A percentile compares a stretch with the other conserved stretches of the same genome.
phyloP scores from a whole-genome alignment of 208 protist species.

The Porcisia deanei region DNA sequence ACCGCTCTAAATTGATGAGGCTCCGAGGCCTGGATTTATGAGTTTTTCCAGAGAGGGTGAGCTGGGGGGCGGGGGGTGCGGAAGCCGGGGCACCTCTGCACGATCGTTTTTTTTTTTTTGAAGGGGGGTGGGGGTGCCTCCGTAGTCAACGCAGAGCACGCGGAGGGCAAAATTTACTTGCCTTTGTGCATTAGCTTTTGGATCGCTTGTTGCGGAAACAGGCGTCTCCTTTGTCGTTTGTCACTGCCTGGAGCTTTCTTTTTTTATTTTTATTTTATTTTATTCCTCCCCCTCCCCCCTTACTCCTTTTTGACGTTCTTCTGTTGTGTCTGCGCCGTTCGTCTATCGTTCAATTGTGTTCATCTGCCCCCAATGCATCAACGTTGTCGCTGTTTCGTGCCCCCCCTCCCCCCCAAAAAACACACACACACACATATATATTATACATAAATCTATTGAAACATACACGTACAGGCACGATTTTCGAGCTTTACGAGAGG shows the following conservation, averaged over 20 bases:
- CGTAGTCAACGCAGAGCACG: not conserved
- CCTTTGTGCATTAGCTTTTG: not conserved
- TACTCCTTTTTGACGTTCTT: not conserved
- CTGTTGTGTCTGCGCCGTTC: not conserved
- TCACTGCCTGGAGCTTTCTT: not conserved
- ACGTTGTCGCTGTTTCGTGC: not conserved
- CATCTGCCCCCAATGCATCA: not conserved
- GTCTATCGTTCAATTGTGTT: not conserved
- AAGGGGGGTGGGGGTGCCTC: not conserved
- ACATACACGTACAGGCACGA: not conserved
- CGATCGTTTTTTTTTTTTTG: not conserved
- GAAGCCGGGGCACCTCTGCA: not conserved
- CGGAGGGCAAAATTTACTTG: not conserved
- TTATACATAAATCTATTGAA: not conserved
- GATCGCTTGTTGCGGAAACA: not conserved
- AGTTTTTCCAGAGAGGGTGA: not conserved
- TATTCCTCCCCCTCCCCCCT: not conserved
- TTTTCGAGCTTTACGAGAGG: not conserved
- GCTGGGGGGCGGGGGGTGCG: not conserved
- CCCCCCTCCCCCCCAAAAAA: not conserved
- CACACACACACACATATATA: not conserved
- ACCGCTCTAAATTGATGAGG: not conserved
- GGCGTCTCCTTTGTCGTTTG: not conserved
- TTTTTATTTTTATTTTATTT: not conserved
- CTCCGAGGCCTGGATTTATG: not conserved